Evolutionary conservation across 2,329 filamentous ascomycete species (phyloP), one percentile per base, ranked within the genome.

Genomic region (Daldinia sp.): DNA sequence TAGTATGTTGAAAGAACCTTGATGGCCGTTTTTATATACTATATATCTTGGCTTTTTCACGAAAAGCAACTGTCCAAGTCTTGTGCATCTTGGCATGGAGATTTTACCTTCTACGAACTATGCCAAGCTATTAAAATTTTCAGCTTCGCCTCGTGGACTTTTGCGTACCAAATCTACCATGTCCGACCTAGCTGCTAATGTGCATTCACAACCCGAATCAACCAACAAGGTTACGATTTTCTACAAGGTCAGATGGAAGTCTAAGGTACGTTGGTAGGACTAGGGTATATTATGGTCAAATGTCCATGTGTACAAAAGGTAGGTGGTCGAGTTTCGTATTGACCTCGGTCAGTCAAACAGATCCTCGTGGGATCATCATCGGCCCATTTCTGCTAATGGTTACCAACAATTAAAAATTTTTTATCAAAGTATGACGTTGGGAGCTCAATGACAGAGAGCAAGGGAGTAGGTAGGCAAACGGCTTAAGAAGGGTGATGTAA

Each of bases 1-100:
- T 15, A 12, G 33, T 20, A n/a, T 50, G n/a, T n/a, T 23, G n/a
- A 23, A 57, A 63, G 46, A 15, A 69, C 67, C 67, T 55, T 69
- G 67, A 66, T 69, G 63, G 61, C 55, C 35, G n/a, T 55, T 26
- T 28, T 44, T 6, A 56, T 62, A 55, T 58, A 54, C 66, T 62
- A 65, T 62, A 59, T 54, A 61, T 68, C 66, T 68, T 68, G 66
- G 66, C 66, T 37, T 54, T 50, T 35, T 30, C 10, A 46, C 35
- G 13, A 44, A 26, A 54, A 54, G 54, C 54, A 20, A 57, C 28
- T 54, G 48, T 39, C 39, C 48, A 18, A 55, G 46, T 66, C 6
- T 51, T 48, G 18, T 18, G 26, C n/a, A 59, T 62, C 67, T 69
- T 69, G 67, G 67, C 67, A 23, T 59, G 30, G 48, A 50, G 15